Evolutionary conservation across 148 eudicot species (phyloP).

Genomic region (Oxyria digyna): DNA sequence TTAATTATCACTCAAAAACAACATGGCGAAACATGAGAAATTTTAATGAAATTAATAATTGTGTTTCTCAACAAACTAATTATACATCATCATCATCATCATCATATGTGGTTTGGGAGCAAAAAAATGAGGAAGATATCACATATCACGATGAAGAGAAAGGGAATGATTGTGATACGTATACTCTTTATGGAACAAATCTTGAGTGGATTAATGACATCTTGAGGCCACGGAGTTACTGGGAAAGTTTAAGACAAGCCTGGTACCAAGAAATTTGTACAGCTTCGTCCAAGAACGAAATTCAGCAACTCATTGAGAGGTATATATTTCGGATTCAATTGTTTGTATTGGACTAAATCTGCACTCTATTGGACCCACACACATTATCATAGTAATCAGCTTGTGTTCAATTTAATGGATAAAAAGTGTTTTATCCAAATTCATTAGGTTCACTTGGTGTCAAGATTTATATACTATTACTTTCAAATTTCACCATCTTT

Average conservation of each 20-base stretch:
- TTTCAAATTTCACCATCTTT: background rate
- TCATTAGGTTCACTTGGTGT: background rate
- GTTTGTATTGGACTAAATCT: no score
- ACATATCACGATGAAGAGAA: slow-evolving; percentile 10
- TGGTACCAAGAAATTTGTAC: slow-evolving; percentile 68
- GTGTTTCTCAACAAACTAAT: background rate
- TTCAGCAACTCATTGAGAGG: slow-evolving; percentile 65
- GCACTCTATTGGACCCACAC: no score
- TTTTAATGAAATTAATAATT: background rate
- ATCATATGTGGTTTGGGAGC: no score
- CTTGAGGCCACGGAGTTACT: slow-evolving; percentile 69
- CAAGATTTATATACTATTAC: no score
- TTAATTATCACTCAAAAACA: background rate
- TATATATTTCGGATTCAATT: slow-evolving; percentile 5
- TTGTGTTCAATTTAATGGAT: no score
- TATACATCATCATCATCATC: background rate
- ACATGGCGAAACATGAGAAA: background rate
- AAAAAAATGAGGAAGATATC: background rate
- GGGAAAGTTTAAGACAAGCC: slow-evolving; percentile 69
- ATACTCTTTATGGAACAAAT: slow-evolving; percentile 16
- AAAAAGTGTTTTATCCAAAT: background rate
- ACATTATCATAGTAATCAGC: no score
- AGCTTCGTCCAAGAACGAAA: slow-evolving; percentile 49
- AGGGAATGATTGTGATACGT: slow-evolving; percentile 15
- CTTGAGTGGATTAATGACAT: slow-evolving; percentile 61